phyloP scores from a whole-genome alignment of 768 basidiomycete species.

The Rhodotorula diobovata region DNA sequence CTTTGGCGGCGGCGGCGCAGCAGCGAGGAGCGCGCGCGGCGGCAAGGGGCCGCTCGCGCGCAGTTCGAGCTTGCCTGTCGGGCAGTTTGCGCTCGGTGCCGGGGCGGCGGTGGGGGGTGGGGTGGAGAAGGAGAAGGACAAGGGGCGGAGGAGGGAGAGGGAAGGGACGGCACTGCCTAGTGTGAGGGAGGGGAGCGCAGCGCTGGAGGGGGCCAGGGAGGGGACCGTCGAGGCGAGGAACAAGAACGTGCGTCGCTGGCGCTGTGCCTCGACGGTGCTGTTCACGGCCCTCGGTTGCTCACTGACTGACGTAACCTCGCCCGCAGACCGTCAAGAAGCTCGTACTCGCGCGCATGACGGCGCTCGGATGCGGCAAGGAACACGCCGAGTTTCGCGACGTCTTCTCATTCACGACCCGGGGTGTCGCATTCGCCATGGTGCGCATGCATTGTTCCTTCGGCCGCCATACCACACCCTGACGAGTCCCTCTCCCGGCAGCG shows the following conservation, averaged over 20 bases:
- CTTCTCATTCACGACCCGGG: slow-evolving; percentile 22
- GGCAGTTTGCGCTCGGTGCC: slow-evolving; percentile 1
- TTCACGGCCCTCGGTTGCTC: too few species aligned
- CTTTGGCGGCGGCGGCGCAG: neutral
- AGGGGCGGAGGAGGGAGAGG: slow-evolving; percentile 1
- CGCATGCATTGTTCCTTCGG: neutral
- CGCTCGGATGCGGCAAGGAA: slow-evolving; percentile 5
- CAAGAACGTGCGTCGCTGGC: slow-evolving; percentile 18
- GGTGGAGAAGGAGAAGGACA: neutral
- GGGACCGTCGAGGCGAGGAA: slow-evolving; percentile 16
- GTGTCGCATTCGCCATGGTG: slow-evolving; percentile 31
- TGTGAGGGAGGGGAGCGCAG: neutral
- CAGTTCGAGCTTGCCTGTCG: slow-evolving; percentile 31
- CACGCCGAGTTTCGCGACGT: slow-evolving; percentile 26
- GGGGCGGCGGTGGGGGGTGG: neutral
- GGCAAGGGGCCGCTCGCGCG: slow-evolving; percentile 1
- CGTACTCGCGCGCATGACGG: neutral
- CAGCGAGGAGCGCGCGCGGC: neutral
- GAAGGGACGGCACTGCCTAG: neutral
- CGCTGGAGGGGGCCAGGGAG: neutral
- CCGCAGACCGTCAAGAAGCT: slow-evolving; percentile 24
- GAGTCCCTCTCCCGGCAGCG: neutral
- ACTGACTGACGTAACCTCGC: rapidly evolving
- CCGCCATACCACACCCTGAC: neutral
- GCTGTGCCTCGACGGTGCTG: neutral